Evolutionary conservation across 2,329 filamentous ascomycete genomes (phyloP).

Genomic region (Fusarium subglutinans): DNA sequence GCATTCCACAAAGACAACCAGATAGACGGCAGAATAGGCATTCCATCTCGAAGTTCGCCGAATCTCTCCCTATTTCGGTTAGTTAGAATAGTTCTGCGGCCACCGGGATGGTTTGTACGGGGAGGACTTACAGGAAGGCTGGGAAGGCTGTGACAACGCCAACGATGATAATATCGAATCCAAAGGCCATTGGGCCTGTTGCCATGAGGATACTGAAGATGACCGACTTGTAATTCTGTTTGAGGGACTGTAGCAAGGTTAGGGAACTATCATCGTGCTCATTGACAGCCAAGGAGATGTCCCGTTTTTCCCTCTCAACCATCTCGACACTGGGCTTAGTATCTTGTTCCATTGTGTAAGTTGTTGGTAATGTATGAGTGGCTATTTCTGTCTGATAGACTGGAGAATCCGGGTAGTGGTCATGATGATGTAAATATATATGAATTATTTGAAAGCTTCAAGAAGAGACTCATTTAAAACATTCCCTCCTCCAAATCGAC

Average conservation of each 20-base stretch:
- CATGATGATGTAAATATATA: neutral
- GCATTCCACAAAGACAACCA: neutral
- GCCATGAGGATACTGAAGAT: neutral
- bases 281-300: neutral
- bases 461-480: neutral
- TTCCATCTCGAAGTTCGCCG: neutral
- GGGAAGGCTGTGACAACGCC: neutral
- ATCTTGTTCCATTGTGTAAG: neutral
- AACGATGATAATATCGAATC: neutral
- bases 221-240: neutral
- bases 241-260: neutral
- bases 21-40: neutral
- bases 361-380: too few relatives aligned
- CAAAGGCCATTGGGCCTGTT: neutral
- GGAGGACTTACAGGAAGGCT: neutral
- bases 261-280: neutral
- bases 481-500: neutral
- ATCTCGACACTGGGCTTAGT: neutral
- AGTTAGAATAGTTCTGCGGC: neutral
- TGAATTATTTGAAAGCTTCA: too few relatives aligned
- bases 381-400: too few relatives aligned
- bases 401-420: too few relatives aligned
- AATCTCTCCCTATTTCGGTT: neutral
- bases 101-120: neutral
- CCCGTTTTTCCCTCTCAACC: neutral